Base-by-base conservation (phyloP, 352 stramenopile genomes). In the Globisporangium recalcitrans region DNA sequence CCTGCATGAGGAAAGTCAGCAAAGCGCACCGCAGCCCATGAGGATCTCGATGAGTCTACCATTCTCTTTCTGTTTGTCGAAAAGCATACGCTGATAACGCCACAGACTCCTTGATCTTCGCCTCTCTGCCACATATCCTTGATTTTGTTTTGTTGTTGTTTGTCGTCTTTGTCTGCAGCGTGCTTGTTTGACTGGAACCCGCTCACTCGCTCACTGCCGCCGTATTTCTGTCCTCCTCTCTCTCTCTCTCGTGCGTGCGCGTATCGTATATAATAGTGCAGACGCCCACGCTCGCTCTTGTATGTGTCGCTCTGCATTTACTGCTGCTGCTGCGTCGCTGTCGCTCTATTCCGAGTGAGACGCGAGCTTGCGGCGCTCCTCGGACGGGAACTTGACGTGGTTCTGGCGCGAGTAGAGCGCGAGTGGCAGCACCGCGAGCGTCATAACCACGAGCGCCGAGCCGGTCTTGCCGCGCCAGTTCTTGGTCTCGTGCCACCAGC, bases 401-500 rank as follows among this genome's bases (percentile, higher is more conserved):
- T 85, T 86, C 60, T 73, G 66, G 65, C 68, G 81, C 47, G 85
- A 91, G 72, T 71, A 84, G 16, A 87, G 48, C 52, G 76, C 77
- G 16, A 93, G 48, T n/a, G 85, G 83, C 32, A 78, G 59, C 49
- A 71, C 69, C 29, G 72, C 63, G 21, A 79, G 61, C 44, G 68
- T 75, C 67, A 94, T 69, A 27, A 82, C 64, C 14, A 76, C 73
- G 32, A 89, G 57, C 26, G 74, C 80, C 47, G 91, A 46, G 56
- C 78, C 83, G 9, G 82, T 90, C 65, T 90, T 90, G 63, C 75
- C 77, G 70, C 87, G 82, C 83, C 85, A 92, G 70, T 93, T 85
- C 72, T 86, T 84, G 64, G 80, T 88, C 75, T 92, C 78, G 58
- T 80, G 75, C 85, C 85, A 94, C 85, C 85, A 94, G 73, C 85